Evolutionary conservation across 2,329 filamentous ascomycete genomes (phyloP).

Genomic region (Monosporascus sp.): DNA sequence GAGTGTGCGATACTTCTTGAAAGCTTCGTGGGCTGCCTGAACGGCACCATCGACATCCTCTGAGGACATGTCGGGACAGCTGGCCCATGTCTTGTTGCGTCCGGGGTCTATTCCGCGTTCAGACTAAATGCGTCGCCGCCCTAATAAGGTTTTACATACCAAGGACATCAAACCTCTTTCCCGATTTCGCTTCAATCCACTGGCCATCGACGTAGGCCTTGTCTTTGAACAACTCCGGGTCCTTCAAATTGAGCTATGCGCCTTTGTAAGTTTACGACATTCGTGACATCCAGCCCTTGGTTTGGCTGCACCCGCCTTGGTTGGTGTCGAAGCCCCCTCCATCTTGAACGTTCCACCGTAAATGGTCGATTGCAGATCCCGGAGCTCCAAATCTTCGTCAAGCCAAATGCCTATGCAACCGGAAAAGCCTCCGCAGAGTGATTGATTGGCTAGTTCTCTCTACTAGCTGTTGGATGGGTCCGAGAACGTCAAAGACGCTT

Average conservation of each 20-base stretch:
- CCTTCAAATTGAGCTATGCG: constrained; percentile 39
- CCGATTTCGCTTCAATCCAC: constrained; percentile 50
- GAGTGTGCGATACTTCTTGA: constrained; percentile 52
- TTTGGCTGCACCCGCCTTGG: not conserved
- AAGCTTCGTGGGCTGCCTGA: constrained; percentile 53
- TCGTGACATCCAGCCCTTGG: not conserved
- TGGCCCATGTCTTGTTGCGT: constrained; percentile 34
- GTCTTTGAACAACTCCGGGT: constrained; percentile 47
- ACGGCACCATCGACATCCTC: constrained; percentile 59
- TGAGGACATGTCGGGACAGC: constrained; percentile 37
- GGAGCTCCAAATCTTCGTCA: too few species aligned
- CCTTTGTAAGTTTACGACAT: constrained; percentile 1
- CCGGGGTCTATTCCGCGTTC: constrained; percentile 35
- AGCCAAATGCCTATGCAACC: too few species aligned
- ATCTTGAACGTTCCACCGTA: not conserved
- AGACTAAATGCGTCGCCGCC: not conserved
- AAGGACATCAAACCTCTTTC: constrained; percentile 51
- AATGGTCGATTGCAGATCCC: too few species aligned
- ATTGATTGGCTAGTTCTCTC: too few species aligned
- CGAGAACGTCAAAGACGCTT: too few species aligned
- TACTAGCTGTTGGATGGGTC: too few species aligned
- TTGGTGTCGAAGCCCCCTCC: not conserved
- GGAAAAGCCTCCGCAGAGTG: too few species aligned
- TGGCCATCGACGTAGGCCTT: constrained; percentile 48
- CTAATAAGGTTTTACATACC: constrained; percentile 27